Conservation (phyloP, 164 flowering plant species). For the Magnolia kwangsiensis region DNA sequence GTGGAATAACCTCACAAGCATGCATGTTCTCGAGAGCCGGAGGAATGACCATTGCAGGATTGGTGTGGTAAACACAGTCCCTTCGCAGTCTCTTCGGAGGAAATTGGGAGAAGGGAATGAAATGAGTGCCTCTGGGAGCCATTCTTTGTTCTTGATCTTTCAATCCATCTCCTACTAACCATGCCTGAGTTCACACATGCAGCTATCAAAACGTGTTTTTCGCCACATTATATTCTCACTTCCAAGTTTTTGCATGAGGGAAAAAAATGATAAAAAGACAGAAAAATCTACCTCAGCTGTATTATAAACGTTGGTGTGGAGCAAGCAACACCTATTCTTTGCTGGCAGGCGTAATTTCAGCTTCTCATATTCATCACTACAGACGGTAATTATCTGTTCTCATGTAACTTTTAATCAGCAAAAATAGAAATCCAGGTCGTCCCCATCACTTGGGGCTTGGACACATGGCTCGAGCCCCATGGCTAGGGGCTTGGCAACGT, state of each 20-base stretch:
- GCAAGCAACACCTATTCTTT: constrained; percentile 5
- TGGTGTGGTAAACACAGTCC: constrained; percentile 49
- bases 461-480: background rate
- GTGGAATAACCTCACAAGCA: constrained; percentile 61
- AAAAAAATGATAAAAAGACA: background rate
- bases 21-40: constrained; percentile 45
- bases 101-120: constrained; percentile 46
- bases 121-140: constrained; percentile 41
- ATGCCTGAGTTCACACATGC: constrained; percentile 25
- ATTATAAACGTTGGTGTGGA: constrained; percentile 9
- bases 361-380: constrained; percentile 18
- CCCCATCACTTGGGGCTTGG: background rate
- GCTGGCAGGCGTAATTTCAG: constrained; percentile 18
- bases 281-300: constrained; percentile 16
- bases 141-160: constrained; percentile 37
- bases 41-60: constrained; percentile 59
- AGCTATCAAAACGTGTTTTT: background rate
- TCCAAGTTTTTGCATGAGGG: background rate
- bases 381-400: constrained; percentile 16
- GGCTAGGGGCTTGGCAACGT: too few relatives aligned
- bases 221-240: too few relatives aligned
- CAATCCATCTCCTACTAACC: constrained; percentile 54
- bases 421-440: background rate
- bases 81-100: constrained; percentile 39
- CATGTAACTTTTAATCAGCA: background rate